Conservation (phyloP, 805 yeast species). For the Ogataea populi-albae region DNA sequence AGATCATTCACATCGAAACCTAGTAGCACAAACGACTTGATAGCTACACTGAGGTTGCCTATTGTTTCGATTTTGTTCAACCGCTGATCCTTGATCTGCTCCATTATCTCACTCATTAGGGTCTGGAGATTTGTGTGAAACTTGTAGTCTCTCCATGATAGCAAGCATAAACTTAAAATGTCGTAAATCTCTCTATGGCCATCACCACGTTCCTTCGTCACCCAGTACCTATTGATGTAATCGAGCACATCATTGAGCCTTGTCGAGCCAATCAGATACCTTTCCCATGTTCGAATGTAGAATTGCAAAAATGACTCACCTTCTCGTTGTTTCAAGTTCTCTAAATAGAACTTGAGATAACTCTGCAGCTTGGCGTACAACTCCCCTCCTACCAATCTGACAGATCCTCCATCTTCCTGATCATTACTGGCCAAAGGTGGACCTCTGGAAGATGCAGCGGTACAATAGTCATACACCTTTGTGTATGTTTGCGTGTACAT, state of each 20-base stretch:
- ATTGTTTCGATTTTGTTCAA: constrained; percentile 72
- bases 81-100: constrained; percentile 74
- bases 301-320: constrained; percentile 73
- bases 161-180: constrained; percentile 81
- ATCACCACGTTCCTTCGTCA: constrained; percentile 90
- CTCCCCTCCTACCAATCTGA: constrained; percentile 77
- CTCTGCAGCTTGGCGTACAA: constrained; percentile 69
- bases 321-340: constrained; percentile 45
- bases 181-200: constrained; percentile 89
- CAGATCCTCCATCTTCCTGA: constrained; percentile 28
- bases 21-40: constrained; percentile 80
- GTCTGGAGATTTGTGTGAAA: constrained; percentile 61
- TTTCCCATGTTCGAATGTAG: constrained; percentile 84
- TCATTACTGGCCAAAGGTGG: constrained; percentile 26
- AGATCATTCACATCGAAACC: constrained; percentile 91
- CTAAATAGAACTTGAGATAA: constrained; percentile 62
- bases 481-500: constrained; percentile 91
- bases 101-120: constrained; percentile 69
- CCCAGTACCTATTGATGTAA: constrained; percentile 97
- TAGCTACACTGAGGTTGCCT: constrained; percentile 63
- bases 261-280: constrained; percentile 88
- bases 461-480: constrained; percentile 90
- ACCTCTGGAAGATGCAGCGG: constrained; percentile 63
- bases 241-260: constrained; percentile 91
- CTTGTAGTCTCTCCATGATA: constrained; percentile 84